Evolutionary conservation across 176 grass and related monocot genomes (phyloP).

Genomic region (Musa acuminata): DNA sequence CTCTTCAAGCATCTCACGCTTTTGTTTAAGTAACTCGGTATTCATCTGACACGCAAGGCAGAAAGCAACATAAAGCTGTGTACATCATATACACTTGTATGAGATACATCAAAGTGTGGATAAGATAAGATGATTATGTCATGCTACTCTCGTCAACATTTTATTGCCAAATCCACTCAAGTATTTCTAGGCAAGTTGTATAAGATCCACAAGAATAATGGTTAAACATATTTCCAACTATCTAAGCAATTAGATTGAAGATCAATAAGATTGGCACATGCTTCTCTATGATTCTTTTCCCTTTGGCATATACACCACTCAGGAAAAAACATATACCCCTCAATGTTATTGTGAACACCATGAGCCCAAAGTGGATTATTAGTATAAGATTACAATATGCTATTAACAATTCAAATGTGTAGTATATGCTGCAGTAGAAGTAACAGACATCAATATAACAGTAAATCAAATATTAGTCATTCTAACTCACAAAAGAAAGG

Average conservation of each 20-base stretch:
- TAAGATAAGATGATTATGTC: not conserved
- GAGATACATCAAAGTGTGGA: not conserved
- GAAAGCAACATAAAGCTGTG: not conserved
- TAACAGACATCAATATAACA: too few species aligned
- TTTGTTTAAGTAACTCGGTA: conserved; percentile 68
- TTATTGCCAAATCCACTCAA: not conserved
- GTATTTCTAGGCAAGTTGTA: not conserved
- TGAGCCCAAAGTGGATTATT: too few species aligned
- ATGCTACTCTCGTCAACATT: not conserved
- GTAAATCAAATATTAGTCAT: too few species aligned
- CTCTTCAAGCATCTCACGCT: conserved; percentile 71
- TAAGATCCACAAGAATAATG: not conserved
- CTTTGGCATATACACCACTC: not conserved
- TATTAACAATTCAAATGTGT: too few species aligned
- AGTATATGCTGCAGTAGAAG: too few species aligned
- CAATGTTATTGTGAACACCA: too few species aligned
- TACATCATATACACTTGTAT: not conserved
- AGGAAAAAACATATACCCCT: not conserved
- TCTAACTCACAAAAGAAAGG: too few species aligned
- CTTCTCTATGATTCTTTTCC: not conserved
- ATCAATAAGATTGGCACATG: not conserved
- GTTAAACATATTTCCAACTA: not conserved
- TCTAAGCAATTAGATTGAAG: not conserved
- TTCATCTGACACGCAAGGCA: conserved; percentile 45
- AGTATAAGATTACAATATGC: too few species aligned